Conservation (phyloP, 2,329 filamentous ascomycete genomes). For the Camptophora hylomeconis region DNA sequence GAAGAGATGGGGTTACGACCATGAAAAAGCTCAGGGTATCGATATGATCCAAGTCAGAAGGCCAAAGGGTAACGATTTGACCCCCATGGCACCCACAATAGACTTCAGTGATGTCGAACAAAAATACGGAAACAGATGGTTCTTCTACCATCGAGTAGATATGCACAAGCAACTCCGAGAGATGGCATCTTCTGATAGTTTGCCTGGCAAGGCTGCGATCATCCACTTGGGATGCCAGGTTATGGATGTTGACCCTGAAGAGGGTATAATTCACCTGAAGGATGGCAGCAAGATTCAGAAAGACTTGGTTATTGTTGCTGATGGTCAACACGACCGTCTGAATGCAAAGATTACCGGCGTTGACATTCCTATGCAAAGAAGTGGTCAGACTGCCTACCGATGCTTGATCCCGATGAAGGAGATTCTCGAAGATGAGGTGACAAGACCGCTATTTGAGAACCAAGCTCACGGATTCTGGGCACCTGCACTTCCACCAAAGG, state of each 20-base stretch:
- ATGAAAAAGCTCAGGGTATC: conserved; percentile 15
- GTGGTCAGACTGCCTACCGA: conserved; percentile 17
- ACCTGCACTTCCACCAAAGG: conserved; percentile 15
- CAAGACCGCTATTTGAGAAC: conserved; percentile 14
- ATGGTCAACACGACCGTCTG: conserved; percentile 19
- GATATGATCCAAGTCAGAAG: conserved; percentile 16
- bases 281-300: conserved; percentile 20
- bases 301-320: conserved; percentile 27
- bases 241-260: conserved; percentile 16
- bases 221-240: conserved; percentile 20
- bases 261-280: conserved; percentile 19
- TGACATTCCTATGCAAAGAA: conserved; percentile 15
- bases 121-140: conserved; percentile 17
- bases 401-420: conserved; percentile 18
- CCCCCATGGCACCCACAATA: conserved; percentile 16
- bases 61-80: conserved; percentile 16
- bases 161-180: conserved; percentile 26
- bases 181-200: conserved; percentile 17
- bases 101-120: conserved; percentile 13
- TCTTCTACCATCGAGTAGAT: conserved; percentile 29
- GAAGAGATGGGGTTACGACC: conserved; percentile 19
- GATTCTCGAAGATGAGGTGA: conserved; percentile 14
- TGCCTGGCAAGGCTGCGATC: conserved; percentile 10
- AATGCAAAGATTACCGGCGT: conserved; percentile 16
- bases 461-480: conserved; percentile 17